A percentile compares a stretch with the other conserved stretches of the same genome.
Evolutionary conservation across 1,284 basidiomycete species (phyloP).

Genomic region (Takashimella tepidaria): DNA sequence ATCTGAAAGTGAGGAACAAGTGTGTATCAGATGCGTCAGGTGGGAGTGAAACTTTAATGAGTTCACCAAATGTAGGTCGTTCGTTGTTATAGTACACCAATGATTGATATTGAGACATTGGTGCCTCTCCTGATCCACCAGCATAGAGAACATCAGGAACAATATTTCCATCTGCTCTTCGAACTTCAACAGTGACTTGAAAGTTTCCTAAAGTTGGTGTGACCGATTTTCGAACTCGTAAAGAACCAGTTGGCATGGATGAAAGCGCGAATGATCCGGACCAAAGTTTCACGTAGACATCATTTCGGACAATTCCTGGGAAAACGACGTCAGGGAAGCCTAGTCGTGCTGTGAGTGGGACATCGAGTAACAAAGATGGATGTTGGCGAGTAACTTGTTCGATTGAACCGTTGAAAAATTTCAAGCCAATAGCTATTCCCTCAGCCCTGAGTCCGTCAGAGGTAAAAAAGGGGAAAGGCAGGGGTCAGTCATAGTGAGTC

Average conservation of each 20-base stretch:
- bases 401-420: constrained; percentile 78
- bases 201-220: constrained; percentile 55
- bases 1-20: constrained; percentile 82
- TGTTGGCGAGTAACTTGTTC: constrained; percentile 74
- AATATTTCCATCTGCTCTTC: constrained; percentile 63
- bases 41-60: constrained; percentile 81
- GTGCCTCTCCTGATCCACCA: constrained; percentile 77
- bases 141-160: constrained; percentile 69
- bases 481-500: constrained; percentile 4
- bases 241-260: constrained; percentile 45
- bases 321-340: constrained; percentile 96
- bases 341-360: constrained; percentile 77
- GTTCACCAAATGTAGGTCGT: constrained; percentile 85
- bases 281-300: constrained; percentile 92
- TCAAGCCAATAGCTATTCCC: constrained; percentile 79
- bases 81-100: constrained; percentile 82
- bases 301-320: constrained; percentile 86
- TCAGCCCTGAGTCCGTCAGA: constrained; percentile 61
- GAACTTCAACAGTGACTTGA: constrained; percentile 86
- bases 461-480: no score
- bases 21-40: constrained; percentile 71
- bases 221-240: constrained; percentile 38
- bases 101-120: constrained; percentile 75
- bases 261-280: constrained; percentile 66
- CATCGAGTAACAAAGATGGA: constrained; percentile 75